Base-by-base conservation (phyloP, 176 grass and related monocot genomes). In the Oryza rufipogon region DNA sequence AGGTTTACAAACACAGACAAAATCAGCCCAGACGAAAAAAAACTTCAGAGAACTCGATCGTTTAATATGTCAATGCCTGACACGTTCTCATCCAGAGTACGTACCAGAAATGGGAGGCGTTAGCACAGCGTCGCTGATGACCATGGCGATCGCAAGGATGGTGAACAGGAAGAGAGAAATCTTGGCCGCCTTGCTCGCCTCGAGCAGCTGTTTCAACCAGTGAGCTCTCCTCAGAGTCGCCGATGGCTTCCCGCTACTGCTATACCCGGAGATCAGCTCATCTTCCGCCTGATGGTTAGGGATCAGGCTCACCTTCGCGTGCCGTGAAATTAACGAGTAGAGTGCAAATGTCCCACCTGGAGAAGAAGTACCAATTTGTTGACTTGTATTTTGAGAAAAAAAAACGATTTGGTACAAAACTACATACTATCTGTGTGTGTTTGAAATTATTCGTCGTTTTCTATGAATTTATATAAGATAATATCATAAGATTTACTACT, bases 101-200 rank as follows among this genome's bases (percentile, higher is more conserved):
- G 1, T 77, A 93, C 91, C 91, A 12, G 88, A 85, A 14, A 93
- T 93, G 7, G 80, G 70, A 51, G 91, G 91, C 9, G 91, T 90
- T 9, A 90, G 25, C 34, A 93, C 73, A 25, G 80, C 81, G 13
- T 93, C 91, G 1, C 91, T 86, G 64, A 93, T 93, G 69, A 88
- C 91, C 87, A 93, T 87, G 0, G 88, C 80, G 4, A 70, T 93
- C 2, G 86, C 91, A 0, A 93, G 78, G 4, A 93, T 88, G 19
- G 88, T 90, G 11, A 87, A 38, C 1, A 93, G 6, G 60, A 93
- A 85, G 15, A 93, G 85, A 2, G 34, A 48, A 3, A 85, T 80
- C 52, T 73, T 90, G 2, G 66, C 67, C 0, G 38, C 11, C 22
- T 45, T 77, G 65, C 80, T 86, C 71, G 44, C 2, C 67, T 91